phyloP scores from a whole-genome alignment of 73 alveolate species.

The Paramecium sexaurelia region DNA sequence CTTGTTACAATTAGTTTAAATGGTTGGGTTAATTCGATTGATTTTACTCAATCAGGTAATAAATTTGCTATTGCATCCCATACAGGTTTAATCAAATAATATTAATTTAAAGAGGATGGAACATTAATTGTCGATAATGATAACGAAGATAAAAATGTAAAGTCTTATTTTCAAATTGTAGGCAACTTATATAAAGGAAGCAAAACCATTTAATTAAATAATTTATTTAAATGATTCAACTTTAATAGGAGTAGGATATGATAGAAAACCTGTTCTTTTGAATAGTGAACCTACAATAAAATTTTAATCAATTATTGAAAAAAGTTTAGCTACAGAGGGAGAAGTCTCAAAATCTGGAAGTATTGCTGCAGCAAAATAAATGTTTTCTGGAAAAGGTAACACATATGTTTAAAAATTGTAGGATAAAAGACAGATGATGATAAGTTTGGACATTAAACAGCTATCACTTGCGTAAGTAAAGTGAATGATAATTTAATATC shows the following conservation, averaged over 20 bases:
- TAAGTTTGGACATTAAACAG: constrained; percentile 25
- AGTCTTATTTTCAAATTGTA: neutral
- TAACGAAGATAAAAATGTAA: neutral
- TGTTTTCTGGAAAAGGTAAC: neutral
- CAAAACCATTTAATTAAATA: constrained; percentile 15
- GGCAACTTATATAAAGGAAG: neutral
- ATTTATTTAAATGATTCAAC: neutral
- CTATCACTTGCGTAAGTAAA: neutral
- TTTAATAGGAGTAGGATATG: constrained; percentile 39
- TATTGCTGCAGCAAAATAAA: neutral
- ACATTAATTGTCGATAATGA: neutral
- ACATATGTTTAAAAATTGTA: neutral
- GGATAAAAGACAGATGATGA: neutral
- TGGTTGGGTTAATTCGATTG: constrained; percentile 9
- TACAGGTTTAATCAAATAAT: neutral
- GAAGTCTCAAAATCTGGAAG: neutral
- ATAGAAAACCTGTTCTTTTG: neutral
- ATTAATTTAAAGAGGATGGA: neutral
- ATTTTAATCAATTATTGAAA: neutral
- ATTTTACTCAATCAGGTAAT: constrained; percentile 20
- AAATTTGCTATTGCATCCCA: neutral
- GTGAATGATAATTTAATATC: constrained; percentile 14
- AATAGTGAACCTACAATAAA: neutral
- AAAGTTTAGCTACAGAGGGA: neutral
- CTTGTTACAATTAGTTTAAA: neutral